These are phyloP conservation scores for Rhizopogon vulgaris DNA, from an alignment of 768 basidiomycete genomes.

Conservation along the genomic window DNA sequence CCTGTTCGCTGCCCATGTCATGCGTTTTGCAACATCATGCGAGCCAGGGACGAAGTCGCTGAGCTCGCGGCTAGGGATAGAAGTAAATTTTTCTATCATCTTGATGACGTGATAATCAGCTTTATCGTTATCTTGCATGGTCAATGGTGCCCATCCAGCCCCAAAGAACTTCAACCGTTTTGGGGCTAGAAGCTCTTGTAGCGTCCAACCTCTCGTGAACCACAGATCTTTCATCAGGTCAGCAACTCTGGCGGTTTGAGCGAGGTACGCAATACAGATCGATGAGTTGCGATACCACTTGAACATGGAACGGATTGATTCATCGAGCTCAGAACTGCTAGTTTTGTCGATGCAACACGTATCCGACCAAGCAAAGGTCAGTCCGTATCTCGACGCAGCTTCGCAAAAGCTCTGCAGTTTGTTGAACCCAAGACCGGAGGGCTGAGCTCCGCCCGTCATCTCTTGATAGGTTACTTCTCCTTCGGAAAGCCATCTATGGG, in stretches of 20 bases:
- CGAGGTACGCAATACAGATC: slow-evolving; percentile 9
- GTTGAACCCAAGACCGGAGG: neutral
- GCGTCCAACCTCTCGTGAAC: slow-evolving; percentile 9
- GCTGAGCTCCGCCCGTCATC: neutral
- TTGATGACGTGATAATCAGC: neutral
- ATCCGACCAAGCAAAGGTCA: slow-evolving; percentile 6
- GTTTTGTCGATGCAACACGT: slow-evolving; percentile 8
- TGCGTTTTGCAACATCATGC: neutral
- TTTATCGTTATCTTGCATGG: neutral
- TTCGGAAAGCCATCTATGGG: neutral
- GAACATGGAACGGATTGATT: slow-evolving; percentile 12
- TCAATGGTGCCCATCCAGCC: slow-evolving; percentile 2
- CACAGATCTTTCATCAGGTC: slow-evolving; percentile 6
- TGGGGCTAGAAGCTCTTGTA: slow-evolving; percentile 7
- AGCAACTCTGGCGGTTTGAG: neutral
- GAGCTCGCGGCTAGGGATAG: neutral
- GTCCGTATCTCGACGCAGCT: neutral
- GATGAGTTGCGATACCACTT: slow-evolving; percentile 9
- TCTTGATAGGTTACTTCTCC: slow-evolving; percentile 3
- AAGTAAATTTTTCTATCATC: neutral
- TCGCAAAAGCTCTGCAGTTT: slow-evolving; percentile 1
- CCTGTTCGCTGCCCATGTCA: slow-evolving; percentile 9
- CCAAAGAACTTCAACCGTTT: slow-evolving; percentile 8
- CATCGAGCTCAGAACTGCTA: slow-evolving; percentile 10
- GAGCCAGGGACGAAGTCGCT: neutral